These are phyloP conservation scores for Beauveria bassiana DNA, from an alignment of 2,329 filamentous ascomycete genomes.

Conservation along the genomic window DNA sequence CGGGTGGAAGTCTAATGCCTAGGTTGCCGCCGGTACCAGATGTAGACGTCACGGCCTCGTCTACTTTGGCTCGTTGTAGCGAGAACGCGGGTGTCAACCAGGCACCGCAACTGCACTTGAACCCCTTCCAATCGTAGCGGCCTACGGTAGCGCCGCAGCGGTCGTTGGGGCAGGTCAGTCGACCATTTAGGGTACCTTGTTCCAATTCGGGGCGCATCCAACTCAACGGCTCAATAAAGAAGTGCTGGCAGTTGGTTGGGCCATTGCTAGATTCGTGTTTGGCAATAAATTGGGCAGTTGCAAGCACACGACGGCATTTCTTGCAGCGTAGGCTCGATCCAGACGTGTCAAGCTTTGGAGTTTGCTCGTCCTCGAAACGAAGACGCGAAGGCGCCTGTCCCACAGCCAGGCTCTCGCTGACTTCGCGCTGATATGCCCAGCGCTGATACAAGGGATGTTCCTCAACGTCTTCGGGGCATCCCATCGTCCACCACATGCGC, in stretches of 20 bases:
- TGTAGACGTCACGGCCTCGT: constrained; percentile 44
- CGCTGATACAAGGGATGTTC: constrained; percentile 72
- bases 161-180: constrained; percentile 70
- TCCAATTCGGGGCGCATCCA: constrained; percentile 90
- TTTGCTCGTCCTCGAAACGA: constrained; percentile 70
- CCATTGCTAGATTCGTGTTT: constrained; percentile 42
- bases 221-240: constrained; percentile 84
- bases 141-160: constrained; percentile 80
- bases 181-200: constrained; percentile 72
- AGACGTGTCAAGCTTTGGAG: constrained; percentile 28
- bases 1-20: constrained; percentile 51
- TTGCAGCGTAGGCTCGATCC: constrained; percentile 61
- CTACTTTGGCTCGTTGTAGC: constrained; percentile 72
- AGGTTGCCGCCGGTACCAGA: constrained; percentile 21
- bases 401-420: constrained; percentile 54
- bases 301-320: constrained; percentile 70
- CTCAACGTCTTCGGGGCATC: constrained; percentile 60
- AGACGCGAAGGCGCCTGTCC: constrained; percentile 77
- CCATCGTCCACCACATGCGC: constrained; percentile 80
- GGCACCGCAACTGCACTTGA: constrained; percentile 81
- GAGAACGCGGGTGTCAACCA: constrained; percentile 92
- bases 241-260: constrained; percentile 59
- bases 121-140: constrained; percentile 92
- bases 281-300: constrained; percentile 54
- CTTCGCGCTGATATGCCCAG: constrained; percentile 49